Evolutionary conservation across 495 filamentous ascomycete species (phyloP).

Genomic region (Hypoxylon subgilvum): DNA sequence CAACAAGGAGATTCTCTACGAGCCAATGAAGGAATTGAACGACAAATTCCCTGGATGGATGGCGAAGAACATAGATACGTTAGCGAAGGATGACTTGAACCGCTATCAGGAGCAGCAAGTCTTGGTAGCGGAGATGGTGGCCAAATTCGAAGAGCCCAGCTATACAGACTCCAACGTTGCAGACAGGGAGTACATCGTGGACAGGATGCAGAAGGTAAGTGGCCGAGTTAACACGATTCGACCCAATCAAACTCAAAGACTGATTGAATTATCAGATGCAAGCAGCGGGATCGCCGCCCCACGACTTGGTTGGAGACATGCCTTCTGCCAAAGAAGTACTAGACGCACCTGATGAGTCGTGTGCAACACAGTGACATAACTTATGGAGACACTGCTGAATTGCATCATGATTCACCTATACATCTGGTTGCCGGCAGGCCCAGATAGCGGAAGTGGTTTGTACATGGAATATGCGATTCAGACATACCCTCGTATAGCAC

Average conservation of each 20-base stretch:
- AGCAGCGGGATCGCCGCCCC: conserved; percentile 85
- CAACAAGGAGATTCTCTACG: conserved; percentile 96
- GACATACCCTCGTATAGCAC: conserved; percentile 36
- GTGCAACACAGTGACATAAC: conserved; percentile 68
- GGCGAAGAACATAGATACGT: conserved; percentile 70
- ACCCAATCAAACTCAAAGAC: conserved; percentile 24
- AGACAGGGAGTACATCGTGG: conserved; percentile 91
- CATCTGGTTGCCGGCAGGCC: conserved; percentile 18
- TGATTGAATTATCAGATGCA: conserved; percentile 73
- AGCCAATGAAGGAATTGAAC: conserved; percentile 96
- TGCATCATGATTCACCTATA: conserved; percentile 28
- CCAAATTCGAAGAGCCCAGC: conserved; percentile 77
- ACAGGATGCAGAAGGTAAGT: conserved; percentile 93
- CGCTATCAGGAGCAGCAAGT: conserved; percentile 81
- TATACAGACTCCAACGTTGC: conserved; percentile 81
- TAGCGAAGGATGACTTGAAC: conserved; percentile 71
- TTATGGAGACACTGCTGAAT: conserved; percentile 11
- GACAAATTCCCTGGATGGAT: conserved; percentile 92
- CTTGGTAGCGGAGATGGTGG: conserved; percentile 85
- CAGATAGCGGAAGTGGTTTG: conserved; percentile 16
- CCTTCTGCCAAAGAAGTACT: conserved; percentile 74
- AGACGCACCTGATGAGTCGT: conserved; percentile 71
- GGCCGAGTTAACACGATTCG: too few species aligned
- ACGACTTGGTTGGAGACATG: conserved; percentile 90
- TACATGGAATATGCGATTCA: conserved; percentile 30